Evolutionary conservation across 345 rosid genomes (phyloP).

Genomic region (Linum tenue): DNA sequence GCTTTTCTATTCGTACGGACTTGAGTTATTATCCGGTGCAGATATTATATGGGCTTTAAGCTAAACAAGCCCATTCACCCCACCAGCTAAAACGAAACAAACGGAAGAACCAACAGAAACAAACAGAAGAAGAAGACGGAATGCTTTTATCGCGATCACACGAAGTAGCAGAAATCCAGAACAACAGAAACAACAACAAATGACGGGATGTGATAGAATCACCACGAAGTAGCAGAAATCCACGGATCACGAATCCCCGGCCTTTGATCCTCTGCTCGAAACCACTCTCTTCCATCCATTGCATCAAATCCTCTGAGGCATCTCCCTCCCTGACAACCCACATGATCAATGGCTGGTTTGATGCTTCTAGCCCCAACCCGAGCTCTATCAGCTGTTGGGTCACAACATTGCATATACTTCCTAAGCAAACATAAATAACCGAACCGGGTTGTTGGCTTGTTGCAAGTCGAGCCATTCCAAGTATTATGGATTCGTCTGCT

Average conservation of each 20-base stretch:
- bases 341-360: conserved; percentile 23
- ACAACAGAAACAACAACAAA: too few relatives aligned
- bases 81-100: too few relatives aligned
- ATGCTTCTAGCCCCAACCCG: conserved; percentile 31
- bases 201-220: conserved; percentile 26
- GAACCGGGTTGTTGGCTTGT: conserved; percentile 12
- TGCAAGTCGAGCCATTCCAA: conserved; percentile 28
- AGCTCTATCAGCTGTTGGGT: conserved; percentile 18
- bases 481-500: conserved; percentile 12
- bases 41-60: too few relatives aligned
- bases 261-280: conserved; percentile 23
- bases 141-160: too few relatives aligned
- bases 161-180: too few relatives aligned
- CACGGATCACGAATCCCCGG: conserved; percentile 24
- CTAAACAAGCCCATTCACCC: too few relatives aligned
- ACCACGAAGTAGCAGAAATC: conserved; percentile 34
- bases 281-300: conserved; percentile 23
- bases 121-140: too few relatives aligned
- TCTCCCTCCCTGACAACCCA: conserved; percentile 23
- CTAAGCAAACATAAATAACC: conserved; percentile 35
- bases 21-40: too few relatives aligned
- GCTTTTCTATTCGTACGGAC: too few relatives aligned
- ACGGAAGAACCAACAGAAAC: too few relatives aligned
- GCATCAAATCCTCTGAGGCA: conserved; percentile 11
- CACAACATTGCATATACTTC: conserved; percentile 18